Percentiles rank a stretch among this genome's conserved stretches.
Evolutionary conservation across 2,329 filamentous ascomycete genomes (phyloP).

Genomic region (Aspergillus pseudotamarii): DNA sequence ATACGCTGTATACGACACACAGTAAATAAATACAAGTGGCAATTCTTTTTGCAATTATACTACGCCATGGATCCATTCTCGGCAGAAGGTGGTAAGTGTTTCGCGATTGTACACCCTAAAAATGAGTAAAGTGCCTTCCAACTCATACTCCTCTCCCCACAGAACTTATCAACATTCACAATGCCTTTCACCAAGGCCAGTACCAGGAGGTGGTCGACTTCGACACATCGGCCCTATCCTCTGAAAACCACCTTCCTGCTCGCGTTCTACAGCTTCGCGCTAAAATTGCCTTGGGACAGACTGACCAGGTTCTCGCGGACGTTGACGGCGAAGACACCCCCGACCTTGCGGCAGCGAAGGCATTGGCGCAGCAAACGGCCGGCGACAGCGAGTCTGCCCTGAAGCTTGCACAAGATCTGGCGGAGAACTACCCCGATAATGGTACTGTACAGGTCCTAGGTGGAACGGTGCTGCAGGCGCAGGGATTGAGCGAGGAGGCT

Average conservation of each 20-base stretch:
- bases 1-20: background rate
- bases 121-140: background rate
- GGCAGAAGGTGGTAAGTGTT: slow-evolving; percentile 59
- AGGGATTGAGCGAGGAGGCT: slow-evolving; percentile 83
- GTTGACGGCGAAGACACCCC: slow-evolving; percentile 66
- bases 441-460: slow-evolving; percentile 77
- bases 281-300: slow-evolving; percentile 78
- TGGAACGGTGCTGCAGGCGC: slow-evolving; percentile 79
- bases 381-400: slow-evolving; percentile 67
- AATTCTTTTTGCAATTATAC: background rate
- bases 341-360: slow-evolving; percentile 74
- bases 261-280: slow-evolving; percentile 79
- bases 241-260: slow-evolving; percentile 75
- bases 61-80: slow-evolving; percentile 65
- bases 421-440: slow-evolving; percentile 70
- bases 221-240: slow-evolving; percentile 75
- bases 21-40: background rate
- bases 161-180: slow-evolving; percentile 70
- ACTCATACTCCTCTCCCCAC: slow-evolving; percentile 24
- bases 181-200: slow-evolving; percentile 74
- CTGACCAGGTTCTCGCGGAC: slow-evolving; percentile 70
- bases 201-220: slow-evolving; percentile 85
- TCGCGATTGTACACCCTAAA: background rate
- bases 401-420: slow-evolving; percentile 67
- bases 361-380: slow-evolving; percentile 68